Evolutionary conservation across 495 filamentous ascomycete genomes (phyloP), one percentile per base, ranked within the genome.

Genomic region (Penicillium steckii): DNA sequence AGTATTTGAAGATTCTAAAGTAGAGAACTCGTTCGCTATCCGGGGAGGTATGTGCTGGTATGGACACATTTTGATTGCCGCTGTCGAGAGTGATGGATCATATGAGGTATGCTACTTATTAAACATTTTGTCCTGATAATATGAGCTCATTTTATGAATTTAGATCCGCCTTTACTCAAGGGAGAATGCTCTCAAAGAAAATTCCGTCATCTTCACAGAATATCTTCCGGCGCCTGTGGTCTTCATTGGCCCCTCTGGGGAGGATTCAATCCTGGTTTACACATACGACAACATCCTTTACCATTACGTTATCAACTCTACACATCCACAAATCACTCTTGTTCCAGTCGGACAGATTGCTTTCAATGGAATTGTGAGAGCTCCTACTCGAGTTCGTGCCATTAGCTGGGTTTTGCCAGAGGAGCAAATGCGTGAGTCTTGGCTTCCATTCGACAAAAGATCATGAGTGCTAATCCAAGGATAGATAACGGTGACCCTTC

Each of bases 21-120:
- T 86, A 59, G 93, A 97, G 62, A 90, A 94, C 55, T 87, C 89
- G 30, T 97, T 99, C 62, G 80, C 89, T 21, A 89, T 99, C 19
- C 77, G 92, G 53, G 95, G 95, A 19, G 95, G 95, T 0, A 95
- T 99, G 91, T 96, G 91, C 60, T 99, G 95, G 95, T 90, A 92
- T 61, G 92, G 95, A 48, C 95, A 99, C 67, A 89, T 97, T 19
- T 72, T 99, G 15, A 89, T 99, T 50, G 91, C 91, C 35, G 90
- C 93, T n/a, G 85, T 96, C 25, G 95, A 97, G 66, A 83, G 84
- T 41, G 87, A 89, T 56, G 83, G 84, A 52, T 83, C 84, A 17
- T 91, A 91, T 62, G 88, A 96, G 78, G 85, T 85, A 65, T 54
- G 62, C 61, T 18, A 44, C 18, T 7, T 37, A 15, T 2, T 37